Base-by-base conservation (phyloP, 164 flowering plant species). In the Chloranthus sessilifolius region DNA sequence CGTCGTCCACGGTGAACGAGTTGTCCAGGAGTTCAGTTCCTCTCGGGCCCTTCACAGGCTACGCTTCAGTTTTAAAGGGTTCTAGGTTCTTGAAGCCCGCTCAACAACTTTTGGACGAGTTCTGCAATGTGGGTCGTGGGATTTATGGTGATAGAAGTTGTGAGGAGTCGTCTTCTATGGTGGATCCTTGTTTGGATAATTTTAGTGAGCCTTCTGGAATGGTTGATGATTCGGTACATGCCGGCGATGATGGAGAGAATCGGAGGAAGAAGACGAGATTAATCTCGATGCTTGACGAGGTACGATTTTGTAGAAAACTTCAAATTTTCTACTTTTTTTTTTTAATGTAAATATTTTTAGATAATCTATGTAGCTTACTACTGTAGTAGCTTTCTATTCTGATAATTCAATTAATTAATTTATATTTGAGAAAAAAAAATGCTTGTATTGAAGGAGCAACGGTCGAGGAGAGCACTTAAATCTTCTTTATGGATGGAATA, bases 71-170 rank as follows among this genome's bases (percentile, higher is more conserved):
- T 25, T 40, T 90, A 59, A 82, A 71, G 59, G 73, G 76, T 3
- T 90, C 97, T 11, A 80, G 76, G 61, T 90, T 86, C 53, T 61
- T 90, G 72, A 76, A 69, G 63, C 97, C 97, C 12, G 88, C 97
- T 0, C 86, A 84, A 62, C 77, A 75, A 66, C 69, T 90, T 56
- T 65, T 90, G 33, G 85, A 90, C 33, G 88, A 84, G 59, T 49
- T 74, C 51, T 85, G 90, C 52, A 59, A 73, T 50, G 77, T 79
- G 58, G 79, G 76, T 42, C 63, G 61, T 1, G 70, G 65, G 3
- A 48, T 61, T 62, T 70, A 38, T 50, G 26, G 37, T 2, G 77
- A 70, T 0, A 70, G 58, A 40, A 50, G 24, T 52, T 8, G 50
- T 44, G 28, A 55, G 53, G 25, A 71, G 55, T 59, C 75, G 8